These are phyloP conservation scores for Castanea mollissima DNA, from an alignment of 306 rosid genomes.

Conservation along the genomic window DNA sequence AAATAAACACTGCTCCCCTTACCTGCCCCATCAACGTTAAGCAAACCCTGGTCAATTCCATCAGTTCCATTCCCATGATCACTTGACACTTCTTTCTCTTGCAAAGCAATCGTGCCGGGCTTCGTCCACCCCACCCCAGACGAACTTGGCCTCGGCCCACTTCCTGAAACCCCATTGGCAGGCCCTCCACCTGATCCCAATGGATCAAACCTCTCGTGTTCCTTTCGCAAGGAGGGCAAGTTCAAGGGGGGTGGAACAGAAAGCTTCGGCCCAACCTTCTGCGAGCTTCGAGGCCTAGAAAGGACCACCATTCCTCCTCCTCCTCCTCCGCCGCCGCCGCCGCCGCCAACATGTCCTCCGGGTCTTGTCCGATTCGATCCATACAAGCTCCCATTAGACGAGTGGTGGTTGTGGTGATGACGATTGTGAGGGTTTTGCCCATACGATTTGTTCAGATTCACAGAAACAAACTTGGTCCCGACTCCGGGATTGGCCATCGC, in stretches of 20 bases:
- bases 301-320: conserved; percentile 79
- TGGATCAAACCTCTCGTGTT: conserved; percentile 84
- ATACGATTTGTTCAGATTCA: conserved; percentile 95
- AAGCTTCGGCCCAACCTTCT: conserved; percentile 87
- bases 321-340: conserved; percentile 44
- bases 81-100: conserved; percentile 44
- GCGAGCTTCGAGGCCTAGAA: conserved; percentile 90
- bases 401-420: conserved; percentile 1
- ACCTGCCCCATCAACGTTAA: conserved; percentile 31
- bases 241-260: conserved; percentile 99
- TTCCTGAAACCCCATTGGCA: conserved; percentile 57
- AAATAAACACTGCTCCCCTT: conserved; percentile 48
- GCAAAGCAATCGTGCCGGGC: conserved; percentile 46
- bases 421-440: conserved; percentile 64
- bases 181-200: conserved; percentile 64
- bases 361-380: conserved; percentile 63
- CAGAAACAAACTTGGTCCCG: conserved; percentile 78
- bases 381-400: conserved; percentile 35
- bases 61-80: conserved; percentile 39
- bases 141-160: conserved; percentile 69
- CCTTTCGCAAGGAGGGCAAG: conserved; percentile 83
- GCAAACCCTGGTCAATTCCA: conserved; percentile 39
- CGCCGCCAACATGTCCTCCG: conserved; percentile 31
- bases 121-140: conserved; percentile 93
- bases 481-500: conserved; percentile 93